Evolutionary conservation across 345 rosid species (phyloP).

Genomic region (Boechera divaricarpa): DNA sequence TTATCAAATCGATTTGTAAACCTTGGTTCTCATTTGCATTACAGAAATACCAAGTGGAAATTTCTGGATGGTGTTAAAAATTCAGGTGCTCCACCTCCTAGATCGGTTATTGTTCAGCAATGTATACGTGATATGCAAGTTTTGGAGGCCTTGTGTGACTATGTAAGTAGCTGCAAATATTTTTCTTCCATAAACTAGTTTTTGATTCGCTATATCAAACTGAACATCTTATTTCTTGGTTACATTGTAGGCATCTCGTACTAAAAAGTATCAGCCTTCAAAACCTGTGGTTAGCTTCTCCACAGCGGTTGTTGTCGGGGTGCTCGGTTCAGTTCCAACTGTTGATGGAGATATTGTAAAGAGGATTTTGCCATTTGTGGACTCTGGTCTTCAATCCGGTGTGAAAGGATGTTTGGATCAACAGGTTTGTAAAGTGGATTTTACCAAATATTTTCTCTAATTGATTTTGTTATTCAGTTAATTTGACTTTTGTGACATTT

Average conservation of each 20-base stretch:
- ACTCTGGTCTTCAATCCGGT: conserved; percentile 71
- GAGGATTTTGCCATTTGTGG: conserved; percentile 79
- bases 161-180: conserved; percentile 58
- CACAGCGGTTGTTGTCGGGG: conserved; percentile 83
- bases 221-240: conserved; percentile 29
- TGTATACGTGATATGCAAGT: conserved; percentile 82
- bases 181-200: neutral
- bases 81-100: conserved; percentile 92
- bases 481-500: conserved; percentile 2
- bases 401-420: conserved; percentile 67
- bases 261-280: conserved; percentile 71
- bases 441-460: conserved; percentile 5
- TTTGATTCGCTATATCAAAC: conserved; percentile 10
- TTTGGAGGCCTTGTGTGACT: conserved; percentile 77
- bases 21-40: conserved; percentile 38
- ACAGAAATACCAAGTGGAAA: conserved; percentile 87
- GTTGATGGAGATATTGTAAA: conserved; percentile 71
- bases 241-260: conserved; percentile 65
- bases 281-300: conserved; percentile 70
- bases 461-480: conserved; percentile 16
- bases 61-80: conserved; percentile 82
- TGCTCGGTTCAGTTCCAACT: conserved; percentile 63
- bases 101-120: conserved; percentile 86
- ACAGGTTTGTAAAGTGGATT: conserved; percentile 59
- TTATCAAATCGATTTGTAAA: conserved; percentile 12